Conservation (phyloP, 768 basidiomycete species). For the Baorangia bicolor region DNA sequence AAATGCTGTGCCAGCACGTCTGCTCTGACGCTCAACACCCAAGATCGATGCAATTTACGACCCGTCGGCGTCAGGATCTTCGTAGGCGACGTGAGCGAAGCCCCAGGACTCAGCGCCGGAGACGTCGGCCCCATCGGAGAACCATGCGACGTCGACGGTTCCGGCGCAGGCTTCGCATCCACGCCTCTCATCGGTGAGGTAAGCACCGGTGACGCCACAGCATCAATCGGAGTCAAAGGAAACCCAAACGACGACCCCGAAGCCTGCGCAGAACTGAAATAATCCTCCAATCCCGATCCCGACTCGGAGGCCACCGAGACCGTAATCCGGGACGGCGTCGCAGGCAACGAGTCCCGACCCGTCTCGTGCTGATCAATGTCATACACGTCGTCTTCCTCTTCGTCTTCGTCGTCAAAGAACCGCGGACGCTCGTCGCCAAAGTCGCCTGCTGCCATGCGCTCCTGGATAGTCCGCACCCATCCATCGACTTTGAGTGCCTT, state of each 20-base stretch:
- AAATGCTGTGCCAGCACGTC: constrained; percentile 73
- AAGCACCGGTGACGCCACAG: not conserved
- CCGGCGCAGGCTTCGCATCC: constrained; percentile 50
- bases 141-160: constrained; percentile 39
- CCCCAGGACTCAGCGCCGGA: constrained; percentile 4
- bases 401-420: constrained; percentile 49
- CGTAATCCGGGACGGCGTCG: constrained; percentile 20
- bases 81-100: constrained; percentile 29
- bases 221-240: constrained; percentile 17
- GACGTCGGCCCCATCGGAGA: constrained; percentile 20
- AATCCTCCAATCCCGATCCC: constrained; percentile 26
- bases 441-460: constrained; percentile 62
- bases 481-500: constrained; percentile 77
- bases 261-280: constrained; percentile 17
- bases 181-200: constrained; percentile 33
- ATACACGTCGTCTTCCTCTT: constrained; percentile 36
- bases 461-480: constrained; percentile 74
- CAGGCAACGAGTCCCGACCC: constrained; percentile 19
- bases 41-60: constrained; percentile 62
- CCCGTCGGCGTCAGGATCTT: constrained; percentile 38
- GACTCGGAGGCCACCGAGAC: constrained; percentile 20
- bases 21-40: constrained; percentile 62
- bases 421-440: constrained; percentile 62
- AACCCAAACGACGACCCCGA: constrained; percentile 16
- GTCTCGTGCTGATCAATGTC: constrained; percentile 34